Evolutionary conservation across 495 filamentous ascomycete species (phyloP).

Genomic region (Xylaria cubensis): DNA sequence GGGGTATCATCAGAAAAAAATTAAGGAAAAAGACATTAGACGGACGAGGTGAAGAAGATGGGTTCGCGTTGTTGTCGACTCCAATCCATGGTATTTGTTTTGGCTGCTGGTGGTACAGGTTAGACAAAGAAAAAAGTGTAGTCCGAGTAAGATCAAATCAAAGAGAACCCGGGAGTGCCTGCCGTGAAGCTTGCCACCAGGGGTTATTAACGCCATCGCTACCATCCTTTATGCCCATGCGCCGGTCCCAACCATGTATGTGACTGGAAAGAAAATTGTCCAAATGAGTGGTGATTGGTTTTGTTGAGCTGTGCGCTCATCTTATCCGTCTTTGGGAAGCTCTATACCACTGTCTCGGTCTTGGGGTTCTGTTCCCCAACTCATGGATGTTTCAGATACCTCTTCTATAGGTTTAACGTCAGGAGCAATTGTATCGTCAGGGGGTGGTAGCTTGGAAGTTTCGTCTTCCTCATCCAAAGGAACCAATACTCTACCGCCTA

Average conservation of each 20-base stretch:
- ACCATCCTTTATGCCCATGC: conserved; percentile 35
- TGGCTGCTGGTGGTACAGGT: conserved; percentile 35
- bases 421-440: conserved; percentile 37
- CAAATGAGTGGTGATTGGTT: conserved; percentile 26
- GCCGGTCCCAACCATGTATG: conserved; percentile 33
- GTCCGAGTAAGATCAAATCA: conserved; percentile 26
- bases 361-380: conserved; percentile 48
- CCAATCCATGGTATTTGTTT: conserved; percentile 27
- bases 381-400: conserved; percentile 18
- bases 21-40: conserved; percentile 32
- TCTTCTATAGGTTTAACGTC: conserved; percentile 25
- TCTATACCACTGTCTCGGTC: conserved; percentile 64
- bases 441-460: conserved; percentile 23
- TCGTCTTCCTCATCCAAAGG: conserved; percentile 67
- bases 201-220: conserved; percentile 30
- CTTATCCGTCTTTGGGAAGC: conserved; percentile 44
- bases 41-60: conserved; percentile 38
- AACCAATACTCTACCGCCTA: conserved; percentile 80
- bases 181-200: conserved; percentile 10
- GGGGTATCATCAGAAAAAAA: conserved; percentile 42
- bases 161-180: not conserved
- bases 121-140: conserved; percentile 29
- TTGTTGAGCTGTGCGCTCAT: conserved; percentile 9
- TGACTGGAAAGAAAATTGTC: conserved; percentile 31
- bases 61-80: conserved; percentile 29